A percentile compares a stretch with the other conserved stretches of the same genome.
Evolutionary conservation across 768 basidiomycete genomes (phyloP).

Genomic region (Dacryopinax spathularia): DNA sequence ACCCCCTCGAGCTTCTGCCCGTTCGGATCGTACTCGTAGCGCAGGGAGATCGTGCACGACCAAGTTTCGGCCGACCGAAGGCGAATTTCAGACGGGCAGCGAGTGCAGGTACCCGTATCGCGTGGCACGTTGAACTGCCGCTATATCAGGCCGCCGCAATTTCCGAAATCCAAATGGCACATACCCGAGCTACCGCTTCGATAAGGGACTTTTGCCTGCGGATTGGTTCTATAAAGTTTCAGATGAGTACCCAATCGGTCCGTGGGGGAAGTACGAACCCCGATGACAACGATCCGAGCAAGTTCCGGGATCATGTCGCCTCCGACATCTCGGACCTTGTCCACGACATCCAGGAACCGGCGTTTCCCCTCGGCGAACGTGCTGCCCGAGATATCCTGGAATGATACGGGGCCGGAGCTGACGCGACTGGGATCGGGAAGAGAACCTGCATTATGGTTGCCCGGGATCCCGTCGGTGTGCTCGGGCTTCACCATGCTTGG

Average conservation of each 20-base stretch:
- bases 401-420: not conserved
- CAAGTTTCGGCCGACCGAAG: constrained; percentile 20
- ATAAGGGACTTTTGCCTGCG: constrained; percentile 32
- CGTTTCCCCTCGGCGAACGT: not conserved
- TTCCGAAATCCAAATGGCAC: constrained; percentile 4
- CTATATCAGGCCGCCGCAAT: not conserved
- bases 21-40: constrained; percentile 26
- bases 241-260: not conserved
- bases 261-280: constrained; percentile 9
- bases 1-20: constrained; percentile 21
- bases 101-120: constrained; percentile 36
- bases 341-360: not conserved
- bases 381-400: not conserved
- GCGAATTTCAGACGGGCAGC: constrained; percentile 28
- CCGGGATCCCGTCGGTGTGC: not conserved
- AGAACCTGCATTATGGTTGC: not conserved
- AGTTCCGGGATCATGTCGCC: constrained; percentile 21
- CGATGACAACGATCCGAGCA: constrained; percentile 38
- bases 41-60: constrained; percentile 30
- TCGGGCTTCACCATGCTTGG: not conserved
- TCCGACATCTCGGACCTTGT: not conserved
- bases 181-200: constrained; percentile 37
- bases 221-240: constrained; percentile 27
- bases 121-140: constrained; percentile 35
- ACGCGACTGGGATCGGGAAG: not conserved